Percentiles rank a stretch among this genome's conserved stretches.
These are phyloP conservation scores for Isoetes engelmannii DNA, from an alignment of 83 land plant genomes.

Conservation along the genomic window DNA sequence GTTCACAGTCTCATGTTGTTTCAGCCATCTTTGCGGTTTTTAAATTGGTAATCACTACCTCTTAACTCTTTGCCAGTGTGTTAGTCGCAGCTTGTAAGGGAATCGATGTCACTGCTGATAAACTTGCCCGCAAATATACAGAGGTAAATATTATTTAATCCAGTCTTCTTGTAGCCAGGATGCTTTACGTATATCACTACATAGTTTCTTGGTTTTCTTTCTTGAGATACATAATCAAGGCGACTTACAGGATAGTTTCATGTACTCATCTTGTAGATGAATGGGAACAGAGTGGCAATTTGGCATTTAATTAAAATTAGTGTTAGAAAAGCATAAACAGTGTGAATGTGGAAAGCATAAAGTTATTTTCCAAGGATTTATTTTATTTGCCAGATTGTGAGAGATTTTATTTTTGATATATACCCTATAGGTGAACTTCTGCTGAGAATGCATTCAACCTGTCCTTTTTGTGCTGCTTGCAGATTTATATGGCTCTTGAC, in stretches of 20 bases:
- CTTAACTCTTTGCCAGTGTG: conserved; percentile 25
- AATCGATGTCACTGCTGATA: conserved; percentile 88
- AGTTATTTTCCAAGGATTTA: not conserved
- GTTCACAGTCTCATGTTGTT: not conserved
- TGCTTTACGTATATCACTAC: not conserved
- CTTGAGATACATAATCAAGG: no score
- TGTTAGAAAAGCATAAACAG: no score
- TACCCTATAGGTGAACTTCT: no score
- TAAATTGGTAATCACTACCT: not conserved
- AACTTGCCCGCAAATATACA: conserved; percentile 76
- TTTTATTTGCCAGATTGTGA: not conserved
- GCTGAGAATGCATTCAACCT: no score
- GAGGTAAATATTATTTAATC: conserved; percentile 37
- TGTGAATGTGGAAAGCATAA: not conserved
- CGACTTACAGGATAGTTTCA: no score
- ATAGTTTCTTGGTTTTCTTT: no score
- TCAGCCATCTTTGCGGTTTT: not conserved
- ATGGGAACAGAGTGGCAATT: no score
- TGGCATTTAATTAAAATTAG: no score
- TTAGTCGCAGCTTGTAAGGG: conserved; percentile 94
- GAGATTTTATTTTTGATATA: no score
- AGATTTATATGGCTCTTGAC: conserved; percentile 84
- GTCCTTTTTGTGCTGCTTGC: not conserved
- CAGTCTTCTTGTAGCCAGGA: not conserved
- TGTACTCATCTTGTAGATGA: no score